Conservation (phyloP, 495 filamentous ascomycete genomes). For the Stereocaulon alpinum region DNA sequence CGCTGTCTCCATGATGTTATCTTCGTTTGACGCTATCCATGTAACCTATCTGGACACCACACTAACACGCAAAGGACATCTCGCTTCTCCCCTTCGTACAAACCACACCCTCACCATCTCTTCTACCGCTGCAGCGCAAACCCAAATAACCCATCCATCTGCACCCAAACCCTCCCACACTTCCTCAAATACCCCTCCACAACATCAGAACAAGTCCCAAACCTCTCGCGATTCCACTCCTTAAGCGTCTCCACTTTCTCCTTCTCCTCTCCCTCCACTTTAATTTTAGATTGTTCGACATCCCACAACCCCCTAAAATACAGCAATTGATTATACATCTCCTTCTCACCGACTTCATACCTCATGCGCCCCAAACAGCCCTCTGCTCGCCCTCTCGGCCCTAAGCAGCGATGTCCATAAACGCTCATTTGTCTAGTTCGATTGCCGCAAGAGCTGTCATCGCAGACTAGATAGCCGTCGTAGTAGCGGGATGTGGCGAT, state of each 20-base stretch:
- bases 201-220: conserved; percentile 62
- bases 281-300: conserved; percentile 45
- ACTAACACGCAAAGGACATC: background rate
- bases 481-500: conserved; percentile 74
- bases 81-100: background rate
- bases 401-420: conserved; percentile 81
- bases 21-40: conserved; percentile 6
- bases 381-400: conserved; percentile 66
- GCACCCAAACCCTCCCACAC: conserved; percentile 91
- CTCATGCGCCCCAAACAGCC: conserved; percentile 83
- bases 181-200: conserved; percentile 83
- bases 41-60: background rate
- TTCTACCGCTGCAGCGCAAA: conserved; percentile 39
- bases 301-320: conserved; percentile 84
- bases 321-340: conserved; percentile 85
- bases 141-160: conserved; percentile 84
- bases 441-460: conserved; percentile 76
- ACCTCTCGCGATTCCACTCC: conserved; percentile 68
- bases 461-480: conserved; percentile 80
- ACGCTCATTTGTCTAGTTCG: conserved; percentile 88
- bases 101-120: background rate
- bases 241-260: conserved; percentile 61
- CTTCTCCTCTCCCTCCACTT: conserved; percentile 38
- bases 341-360: conserved; percentile 80
- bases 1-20: background rate